Percentiles rank a stretch among this genome's conserved stretches.
These are phyloP conservation scores for Stylosanthes scabra DNA, from an alignment of 331 rosid genomes.

Conservation along the genomic window DNA sequence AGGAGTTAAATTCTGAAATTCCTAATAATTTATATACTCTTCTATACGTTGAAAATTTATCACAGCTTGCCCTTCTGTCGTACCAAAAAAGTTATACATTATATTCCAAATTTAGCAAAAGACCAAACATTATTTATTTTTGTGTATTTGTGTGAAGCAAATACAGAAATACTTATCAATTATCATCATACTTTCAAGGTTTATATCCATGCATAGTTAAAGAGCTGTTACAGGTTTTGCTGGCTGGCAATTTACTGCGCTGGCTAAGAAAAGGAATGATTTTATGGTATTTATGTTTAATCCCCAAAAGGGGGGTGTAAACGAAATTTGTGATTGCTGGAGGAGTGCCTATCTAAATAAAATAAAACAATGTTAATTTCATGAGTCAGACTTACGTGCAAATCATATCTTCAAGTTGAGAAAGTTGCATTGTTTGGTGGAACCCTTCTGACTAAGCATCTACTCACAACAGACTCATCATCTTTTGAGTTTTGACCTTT, in stretches of 20 bases:
- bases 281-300: neutral
- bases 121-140: too few species aligned
- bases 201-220: neutral
- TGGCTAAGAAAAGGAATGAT: neutral
- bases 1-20: neutral
- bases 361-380: neutral
- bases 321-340: neutral
- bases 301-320: neutral
- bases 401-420: neutral
- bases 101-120: neutral
- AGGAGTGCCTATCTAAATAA: neutral
- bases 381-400: slow-evolving; percentile 38
- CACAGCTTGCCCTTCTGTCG: neutral
- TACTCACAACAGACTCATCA: neutral
- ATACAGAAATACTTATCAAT: neutral
- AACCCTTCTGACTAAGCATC: neutral
- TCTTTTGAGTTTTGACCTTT: neutral
- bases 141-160: too few species aligned
- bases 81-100: neutral
- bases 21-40: neutral
- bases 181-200: neutral
- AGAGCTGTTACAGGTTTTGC: neutral
- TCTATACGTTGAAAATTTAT: neutral
- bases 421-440: neutral
- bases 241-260: neutral